phyloP scores from a whole-genome alignment of 305 asterid genomes.

The Ilex paraguariensis region DNA sequence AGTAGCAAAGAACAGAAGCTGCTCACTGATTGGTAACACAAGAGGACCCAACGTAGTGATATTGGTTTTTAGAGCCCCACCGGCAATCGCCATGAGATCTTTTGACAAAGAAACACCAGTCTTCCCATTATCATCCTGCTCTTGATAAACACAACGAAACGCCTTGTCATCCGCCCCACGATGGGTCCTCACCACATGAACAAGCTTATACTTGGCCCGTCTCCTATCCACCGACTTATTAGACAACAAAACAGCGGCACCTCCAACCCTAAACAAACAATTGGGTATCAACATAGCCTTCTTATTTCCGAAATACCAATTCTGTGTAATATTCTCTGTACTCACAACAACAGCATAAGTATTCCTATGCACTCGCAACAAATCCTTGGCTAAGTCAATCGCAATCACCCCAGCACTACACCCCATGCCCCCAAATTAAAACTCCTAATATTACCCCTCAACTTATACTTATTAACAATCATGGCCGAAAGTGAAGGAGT shows the following conservation, averaged over 20 bases:
- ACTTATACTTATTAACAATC: conserved; percentile 77
- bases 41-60: conserved; percentile 80
- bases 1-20: conserved; percentile 60
- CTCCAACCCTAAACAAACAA: conserved; percentile 79
- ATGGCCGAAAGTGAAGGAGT: conserved; percentile 75
- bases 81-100: conserved; percentile 86
- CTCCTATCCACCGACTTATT: conserved; percentile 47
- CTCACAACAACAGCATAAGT: conserved; percentile 79
- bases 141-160: conserved; percentile 67
- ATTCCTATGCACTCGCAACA: conserved; percentile 68
- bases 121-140: conserved; percentile 58
- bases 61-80: conserved; percentile 73
- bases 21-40: conserved; percentile 79
- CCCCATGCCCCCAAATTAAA: conserved; percentile 84
- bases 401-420: conserved; percentile 88
- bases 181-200: conserved; percentile 76
- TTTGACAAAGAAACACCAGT: conserved; percentile 72
- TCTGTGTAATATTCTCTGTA: conserved; percentile 74
- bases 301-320: conserved; percentile 77
- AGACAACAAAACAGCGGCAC: conserved; percentile 63
- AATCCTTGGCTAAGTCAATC: conserved; percentile 64
- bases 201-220: conserved; percentile 72
- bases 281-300: conserved; percentile 80
- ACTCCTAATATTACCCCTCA: conserved; percentile 75
- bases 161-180: conserved; percentile 81